phyloP scores from a whole-genome alignment of 805 yeast genomes.

The Yarrowia hollandica region DNA sequence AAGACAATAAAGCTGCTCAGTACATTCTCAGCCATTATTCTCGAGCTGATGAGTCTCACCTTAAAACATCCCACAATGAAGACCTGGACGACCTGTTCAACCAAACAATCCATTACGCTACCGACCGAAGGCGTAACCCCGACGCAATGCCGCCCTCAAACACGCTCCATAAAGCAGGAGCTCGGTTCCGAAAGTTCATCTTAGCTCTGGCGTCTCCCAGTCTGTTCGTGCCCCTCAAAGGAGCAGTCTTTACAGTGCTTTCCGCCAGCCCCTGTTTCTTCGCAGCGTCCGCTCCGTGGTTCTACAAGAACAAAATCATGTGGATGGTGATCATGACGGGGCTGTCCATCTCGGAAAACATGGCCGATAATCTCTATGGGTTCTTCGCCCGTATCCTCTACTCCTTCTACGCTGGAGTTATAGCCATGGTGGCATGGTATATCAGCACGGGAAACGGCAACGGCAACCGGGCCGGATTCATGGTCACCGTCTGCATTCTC shows the following conservation, averaged over 20 bases:
- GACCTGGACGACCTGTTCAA: constrained; percentile 5
- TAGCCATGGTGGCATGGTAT: constrained; percentile 43
- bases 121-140: constrained; percentile 12
- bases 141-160: constrained; percentile 11
- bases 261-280: constrained; percentile 37
- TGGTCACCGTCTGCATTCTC: constrained; percentile 29
- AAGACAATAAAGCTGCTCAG: background rate
- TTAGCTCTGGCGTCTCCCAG: constrained; percentile 9
- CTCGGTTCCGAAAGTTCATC: constrained; percentile 2
- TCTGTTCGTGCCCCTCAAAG: constrained; percentile 36
- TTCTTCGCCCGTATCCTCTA: constrained; percentile 37
- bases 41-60: background rate
- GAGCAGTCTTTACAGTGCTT: constrained; percentile 35
- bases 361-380: constrained; percentile 42
- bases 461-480: constrained; percentile 42
- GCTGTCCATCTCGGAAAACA: constrained; percentile 38
- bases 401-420: constrained; percentile 39
- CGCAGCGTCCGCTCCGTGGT: constrained; percentile 36
- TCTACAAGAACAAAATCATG: constrained; percentile 35
- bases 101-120: background rate
- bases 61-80: background rate
- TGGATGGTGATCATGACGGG: constrained; percentile 42
- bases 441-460: constrained; percentile 41
- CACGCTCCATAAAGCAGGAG: background rate
- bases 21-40: background rate